Evolutionary conservation across 2,329 filamentous ascomycete genomes (phyloP), one percentile per base, ranked within the genome.

Genomic region (Cladosporium halotolerans): DNA sequence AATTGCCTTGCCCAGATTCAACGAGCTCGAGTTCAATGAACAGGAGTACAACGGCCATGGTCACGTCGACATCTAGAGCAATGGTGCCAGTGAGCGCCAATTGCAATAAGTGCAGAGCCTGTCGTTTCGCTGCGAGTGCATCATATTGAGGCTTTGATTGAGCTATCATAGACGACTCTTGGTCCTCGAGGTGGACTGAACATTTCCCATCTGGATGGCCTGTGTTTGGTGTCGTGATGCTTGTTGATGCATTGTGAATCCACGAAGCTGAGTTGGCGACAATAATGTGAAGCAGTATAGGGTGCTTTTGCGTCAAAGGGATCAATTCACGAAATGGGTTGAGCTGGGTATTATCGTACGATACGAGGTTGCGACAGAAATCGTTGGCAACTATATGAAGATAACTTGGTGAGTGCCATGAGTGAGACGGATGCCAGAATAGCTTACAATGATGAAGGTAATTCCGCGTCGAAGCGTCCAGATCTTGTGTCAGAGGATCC

Each of bases 331-430:
- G 73, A 52, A 76, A 76, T 0, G 74, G 74, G 36, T 79, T 79
- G 13, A 71, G 67, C 1, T 71, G 68, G 31, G 68, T 68, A 28
- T 69, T 63, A 31, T 77, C 72, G 60, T 78, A 76, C 3, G 77
- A 65, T 0, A 76, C 72, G 55, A 82, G 72, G 59, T 81, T 79
- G 63, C 76, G 74, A 64, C 79, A 82, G 53, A 83, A 68, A 51
- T 76, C 65, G 66, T 79, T 59, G 45, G 45, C 50, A 56, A 46
- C 49, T 53, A 56, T 52, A 53, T 51, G 42, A 52, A 57, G 9
- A 38, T 54, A 66, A 52, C 55, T 31, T 58, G 59, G 66, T 28
- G n/a, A 45, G 45, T 44, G 28, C 14, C 9, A 16, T 7, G 32
- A 16, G 9, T 28, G 23, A 5, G 5, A 9, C 16, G 13, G 13